Base-by-base conservation (phyloP, 805 yeast species). In the Sporopachydermia lactativora region DNA sequence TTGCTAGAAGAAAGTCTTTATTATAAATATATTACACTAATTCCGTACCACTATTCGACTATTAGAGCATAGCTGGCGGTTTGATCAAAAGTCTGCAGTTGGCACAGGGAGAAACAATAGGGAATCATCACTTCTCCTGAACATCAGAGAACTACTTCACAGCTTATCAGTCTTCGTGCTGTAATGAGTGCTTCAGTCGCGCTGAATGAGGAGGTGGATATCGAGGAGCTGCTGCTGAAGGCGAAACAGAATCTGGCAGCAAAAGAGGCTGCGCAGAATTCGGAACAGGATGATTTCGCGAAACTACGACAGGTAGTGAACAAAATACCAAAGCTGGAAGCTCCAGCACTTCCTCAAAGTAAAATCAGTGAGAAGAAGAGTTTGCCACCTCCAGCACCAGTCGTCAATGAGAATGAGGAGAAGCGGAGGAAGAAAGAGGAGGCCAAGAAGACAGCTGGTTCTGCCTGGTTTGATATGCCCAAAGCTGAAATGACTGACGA, bases 401-500 rank as follows among this genome's bases (percentile, higher is more conserved):
- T 24, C 31, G 31, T 24, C 13, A 24, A 24, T n/a, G 31, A 24
- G 31, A 24, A n/a, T 24, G 31, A 8, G 8, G 31, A 24, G 31
- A 24, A n/a, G 31, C 8, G 31, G 31, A 24, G n/a, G n/a, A 8
- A n/a, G n/a, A 24, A n/a, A 24, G 31, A 49, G 46, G 52, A 42
- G 5, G 36, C 41, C n/a, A 57, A 54, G 34, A 53, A 53, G 13
- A 59, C 55, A 4, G 63, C 77, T 1, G 85, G 84, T 1, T 57
- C 60, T 19, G 64, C 75, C 45, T 88, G 96, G 96, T 88, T 84
- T 52, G 68, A 75, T 40, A 66, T 88, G 70, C 84, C 85, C 19
- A 77, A 74, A 48, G 75, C 78, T 4, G 92, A 81, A 49, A 59
- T 82, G 45, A 81, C 94, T 5, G 75, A 79, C 2, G 68, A 70